phyloP scores from a whole-genome alignment of 2,329 filamentous ascomycete species.

The Pseudofabraea citricarpa region DNA sequence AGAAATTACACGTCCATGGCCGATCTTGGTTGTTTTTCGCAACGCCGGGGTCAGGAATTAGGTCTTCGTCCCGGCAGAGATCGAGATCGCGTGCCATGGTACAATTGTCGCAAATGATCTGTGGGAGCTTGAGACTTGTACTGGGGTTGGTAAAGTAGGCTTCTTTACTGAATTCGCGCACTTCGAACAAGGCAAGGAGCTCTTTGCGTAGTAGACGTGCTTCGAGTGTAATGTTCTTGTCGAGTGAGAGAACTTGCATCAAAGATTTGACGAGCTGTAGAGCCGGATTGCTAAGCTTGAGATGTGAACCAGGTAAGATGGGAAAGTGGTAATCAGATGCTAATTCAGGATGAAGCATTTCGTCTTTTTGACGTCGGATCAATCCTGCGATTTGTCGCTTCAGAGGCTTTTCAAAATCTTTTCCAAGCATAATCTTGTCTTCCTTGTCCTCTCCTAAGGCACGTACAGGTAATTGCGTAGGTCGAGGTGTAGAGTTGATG shows the following conservation, averaged over 20 bases:
- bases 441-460: slow-evolving; percentile 55
- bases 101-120: slow-evolving; percentile 85
- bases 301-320: slow-evolving; percentile 66
- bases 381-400: slow-evolving; percentile 82
- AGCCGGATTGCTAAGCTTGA: slow-evolving; percentile 63
- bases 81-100: slow-evolving; percentile 86
- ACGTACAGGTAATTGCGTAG: slow-evolving; percentile 54
- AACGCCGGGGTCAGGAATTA: slow-evolving; percentile 49
- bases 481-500: slow-evolving; percentile 46
- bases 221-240: slow-evolving; percentile 86
- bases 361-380: slow-evolving; percentile 80
- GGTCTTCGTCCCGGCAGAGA: slow-evolving; percentile 81
- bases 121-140: slow-evolving; percentile 64
- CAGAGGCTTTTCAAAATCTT: slow-evolving; percentile 79
- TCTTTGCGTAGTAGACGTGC: slow-evolving; percentile 86
- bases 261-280: slow-evolving; percentile 89
- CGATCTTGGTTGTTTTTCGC: slow-evolving; percentile 5
- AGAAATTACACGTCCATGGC: slow-evolving; percentile 74
- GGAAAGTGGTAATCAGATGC: slow-evolving; percentile 86
- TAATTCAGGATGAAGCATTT: slow-evolving; percentile 84
- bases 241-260: slow-evolving; percentile 87
- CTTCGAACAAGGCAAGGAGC: slow-evolving; percentile 82
- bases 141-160: slow-evolving; percentile 86
- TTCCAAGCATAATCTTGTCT: slow-evolving; percentile 64
- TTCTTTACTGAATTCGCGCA: slow-evolving; percentile 87